Percentiles rank a stretch among this genome's conserved stretches.
phyloP scores from a whole-genome alignment of 768 basidiomycete species.

The Rhodotorula graminis region DNA sequence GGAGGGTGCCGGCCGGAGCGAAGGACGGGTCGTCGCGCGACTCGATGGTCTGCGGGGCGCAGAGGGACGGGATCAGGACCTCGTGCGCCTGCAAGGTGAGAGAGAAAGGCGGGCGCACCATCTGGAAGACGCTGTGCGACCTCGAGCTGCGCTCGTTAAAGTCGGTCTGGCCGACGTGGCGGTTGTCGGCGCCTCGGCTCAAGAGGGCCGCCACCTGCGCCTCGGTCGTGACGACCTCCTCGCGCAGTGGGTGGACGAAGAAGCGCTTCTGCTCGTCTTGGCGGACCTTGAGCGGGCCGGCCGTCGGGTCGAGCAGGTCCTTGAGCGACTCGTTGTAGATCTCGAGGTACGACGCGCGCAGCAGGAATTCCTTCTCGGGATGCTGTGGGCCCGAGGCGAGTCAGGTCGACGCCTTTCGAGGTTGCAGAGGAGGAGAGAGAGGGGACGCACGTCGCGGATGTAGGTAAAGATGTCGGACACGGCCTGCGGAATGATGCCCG shows the following conservation, averaged over 20 bases:
- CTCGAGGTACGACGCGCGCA: slow-evolving; percentile 77
- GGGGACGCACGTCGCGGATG: slow-evolving; percentile 55
- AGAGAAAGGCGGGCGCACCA: slow-evolving; percentile 53
- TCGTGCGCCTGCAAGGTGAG: not conserved
- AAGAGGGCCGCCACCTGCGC: slow-evolving; percentile 81
- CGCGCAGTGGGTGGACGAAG: slow-evolving; percentile 68
- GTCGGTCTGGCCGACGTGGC: slow-evolving; percentile 88
- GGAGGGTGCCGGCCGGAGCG: not conserved
- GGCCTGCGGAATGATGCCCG: slow-evolving; percentile 89
- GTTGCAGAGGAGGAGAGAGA: not conserved
- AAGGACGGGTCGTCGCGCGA: slow-evolving; percentile 34
- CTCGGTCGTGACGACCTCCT: slow-evolving; percentile 89
- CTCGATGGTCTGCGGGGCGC: slow-evolving; percentile 41
- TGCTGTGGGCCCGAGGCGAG: slow-evolving; percentile 48
- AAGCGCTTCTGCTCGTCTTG: slow-evolving; percentile 43
- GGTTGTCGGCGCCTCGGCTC: slow-evolving; percentile 75
- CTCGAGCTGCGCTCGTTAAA: slow-evolving; percentile 95
- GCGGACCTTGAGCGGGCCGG: slow-evolving; percentile 37
- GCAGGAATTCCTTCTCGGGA: slow-evolving; percentile 80
- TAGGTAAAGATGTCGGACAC: slow-evolving; percentile 87
- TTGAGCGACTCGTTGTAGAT: slow-evolving; percentile 63
- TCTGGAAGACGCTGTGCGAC: slow-evolving; percentile 87
- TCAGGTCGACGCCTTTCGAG: not conserved
- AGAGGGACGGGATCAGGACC: not conserved
- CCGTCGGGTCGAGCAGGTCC: slow-evolving; percentile 62